Evolutionary conservation across 2,329 filamentous ascomycete species (phyloP).

Genomic region (Aureobasidium vineae): DNA sequence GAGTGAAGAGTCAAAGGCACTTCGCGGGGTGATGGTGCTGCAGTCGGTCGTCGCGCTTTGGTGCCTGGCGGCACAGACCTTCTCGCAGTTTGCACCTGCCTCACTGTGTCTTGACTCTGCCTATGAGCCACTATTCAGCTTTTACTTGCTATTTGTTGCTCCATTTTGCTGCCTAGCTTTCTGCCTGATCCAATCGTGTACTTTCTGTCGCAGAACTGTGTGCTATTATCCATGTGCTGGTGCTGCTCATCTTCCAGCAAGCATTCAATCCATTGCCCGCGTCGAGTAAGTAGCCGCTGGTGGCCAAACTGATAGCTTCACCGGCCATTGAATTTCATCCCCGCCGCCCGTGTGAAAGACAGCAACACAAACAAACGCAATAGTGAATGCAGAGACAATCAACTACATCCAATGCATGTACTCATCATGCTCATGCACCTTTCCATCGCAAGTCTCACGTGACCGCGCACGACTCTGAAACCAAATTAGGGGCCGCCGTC

Average conservation of each 20-base stretch:
- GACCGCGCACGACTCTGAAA: slow-evolving; percentile 22
- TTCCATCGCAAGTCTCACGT: slow-evolving; percentile 17
- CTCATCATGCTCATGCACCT: neutral
- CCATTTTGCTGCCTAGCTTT: neutral
- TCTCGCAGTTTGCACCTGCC: slow-evolving; percentile 17
- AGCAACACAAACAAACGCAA: neutral
- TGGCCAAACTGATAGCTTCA: slow-evolving; percentile 15
- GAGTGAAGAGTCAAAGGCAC: slow-evolving; percentile 7
- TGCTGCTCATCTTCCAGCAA: neutral
- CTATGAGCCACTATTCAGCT: neutral
- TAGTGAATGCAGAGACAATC: neutral
- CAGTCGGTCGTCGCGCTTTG: neutral
- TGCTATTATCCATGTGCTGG: neutral
- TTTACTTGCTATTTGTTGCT: neutral
- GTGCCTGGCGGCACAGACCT: slow-evolving; percentile 20
- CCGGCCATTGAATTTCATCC: neutral
- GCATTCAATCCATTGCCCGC: neutral
- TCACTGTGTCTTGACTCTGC: neutral
- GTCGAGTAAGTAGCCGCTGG: neutral
- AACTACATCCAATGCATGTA: neutral
- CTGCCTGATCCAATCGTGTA: neutral
- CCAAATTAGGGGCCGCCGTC: slow-evolving; percentile 18
- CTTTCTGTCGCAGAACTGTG: neutral
- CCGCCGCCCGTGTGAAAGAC: neutral
- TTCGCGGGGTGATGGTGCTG: slow-evolving; percentile 17